phyloP scores from a whole-genome alignment of 2,329 filamentous ascomycete genomes.

The Zasmidium citrigriseum region DNA sequence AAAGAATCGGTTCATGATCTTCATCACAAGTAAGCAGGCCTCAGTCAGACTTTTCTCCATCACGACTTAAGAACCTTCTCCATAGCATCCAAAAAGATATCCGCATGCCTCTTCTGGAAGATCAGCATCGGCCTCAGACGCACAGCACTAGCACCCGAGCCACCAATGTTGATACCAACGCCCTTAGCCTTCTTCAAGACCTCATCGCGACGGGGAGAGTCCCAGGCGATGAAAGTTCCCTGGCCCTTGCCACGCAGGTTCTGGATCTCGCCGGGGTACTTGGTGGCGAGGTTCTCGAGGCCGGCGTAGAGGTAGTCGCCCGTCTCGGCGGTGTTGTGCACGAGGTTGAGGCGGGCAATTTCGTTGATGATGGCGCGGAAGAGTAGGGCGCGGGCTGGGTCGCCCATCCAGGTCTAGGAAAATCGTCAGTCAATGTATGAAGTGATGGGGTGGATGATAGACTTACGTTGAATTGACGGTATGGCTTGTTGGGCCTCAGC shows the following conservation, averaged over 20 bases:
- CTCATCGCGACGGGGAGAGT: conserved; percentile 76
- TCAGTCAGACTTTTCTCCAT: not conserved
- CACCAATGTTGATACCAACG: conserved; percentile 84
- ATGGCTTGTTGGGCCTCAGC: conserved; percentile 85
- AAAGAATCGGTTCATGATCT: not conserved
- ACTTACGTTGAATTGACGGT: conserved; percentile 81
- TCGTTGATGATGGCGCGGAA: conserved; percentile 86
- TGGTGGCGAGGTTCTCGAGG: conserved; percentile 65
- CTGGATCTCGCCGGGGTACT: conserved; percentile 75
- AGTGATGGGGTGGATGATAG: not conserved
- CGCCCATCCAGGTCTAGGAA: conserved; percentile 73
- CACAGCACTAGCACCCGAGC: conserved; percentile 73
- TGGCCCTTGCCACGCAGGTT: conserved; percentile 85
- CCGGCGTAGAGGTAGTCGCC: conserved; percentile 76
- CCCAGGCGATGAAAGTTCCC: conserved; percentile 92
- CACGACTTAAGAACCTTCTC: conserved; percentile 37
- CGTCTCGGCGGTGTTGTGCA: conserved; percentile 73
- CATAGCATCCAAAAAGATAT: conserved; percentile 67
- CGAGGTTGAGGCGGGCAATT: conserved; percentile 74
- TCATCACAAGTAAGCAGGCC: not conserved
- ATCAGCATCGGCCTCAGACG: conserved; percentile 85
- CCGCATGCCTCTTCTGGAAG: conserved; percentile 88
- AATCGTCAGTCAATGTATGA: conserved; percentile 6
- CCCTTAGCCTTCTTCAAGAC: conserved; percentile 78
- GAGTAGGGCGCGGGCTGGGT: conserved; percentile 79